Evolutionary conservation across 306 rosid species (phyloP).

Genomic region (Dryas octopetala): DNA sequence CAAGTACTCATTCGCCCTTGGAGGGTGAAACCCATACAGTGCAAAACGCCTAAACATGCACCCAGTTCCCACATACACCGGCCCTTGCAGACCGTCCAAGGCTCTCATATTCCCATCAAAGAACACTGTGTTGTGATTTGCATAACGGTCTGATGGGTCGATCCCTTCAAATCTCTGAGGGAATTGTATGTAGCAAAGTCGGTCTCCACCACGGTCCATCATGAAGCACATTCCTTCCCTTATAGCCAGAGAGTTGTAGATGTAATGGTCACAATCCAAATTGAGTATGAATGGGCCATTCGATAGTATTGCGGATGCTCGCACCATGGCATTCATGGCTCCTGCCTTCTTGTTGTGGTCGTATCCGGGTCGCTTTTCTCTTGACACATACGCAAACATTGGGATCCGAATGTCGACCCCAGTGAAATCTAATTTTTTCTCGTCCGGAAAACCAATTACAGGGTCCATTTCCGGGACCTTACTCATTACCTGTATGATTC

Average conservation of each 20-base stretch:
- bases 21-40: slow-evolving; percentile 81
- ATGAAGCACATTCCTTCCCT: slow-evolving; percentile 86
- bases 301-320: slow-evolving; percentile 79
- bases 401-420: slow-evolving; percentile 76
- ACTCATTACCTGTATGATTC: slow-evolving; percentile 65
- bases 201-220: slow-evolving; percentile 89
- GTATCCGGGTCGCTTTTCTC: slow-evolving; percentile 77
- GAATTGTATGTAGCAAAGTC: slow-evolving; percentile 77
- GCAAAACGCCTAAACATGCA: slow-evolving; percentile 87
- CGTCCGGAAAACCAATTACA: slow-evolving; percentile 58
- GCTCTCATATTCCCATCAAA: slow-evolving; percentile 95
- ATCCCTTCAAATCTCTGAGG: slow-evolving; percentile 91
- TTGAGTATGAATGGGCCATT: slow-evolving; percentile 83
- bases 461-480: slow-evolving; percentile 69
- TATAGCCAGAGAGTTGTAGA: slow-evolving; percentile 60
- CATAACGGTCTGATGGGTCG: slow-evolving; percentile 87
- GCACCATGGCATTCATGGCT: slow-evolving; percentile 88
- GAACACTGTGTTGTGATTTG: slow-evolving; percentile 87
- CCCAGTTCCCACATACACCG: slow-evolving; percentile 86
- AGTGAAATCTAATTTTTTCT: slow-evolving; percentile 64
- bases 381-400: slow-evolving; percentile 81
- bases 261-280: slow-evolving; percentile 78
- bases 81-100: slow-evolving; percentile 88
- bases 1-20: slow-evolving; percentile 68
- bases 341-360: slow-evolving; percentile 94